A percentile compares a stretch with the other conserved stretches of the same genome.
phyloP scores from a whole-genome alignment of 2,329 filamentous ascomycete species.

The Cordyceps tenuipes region DNA sequence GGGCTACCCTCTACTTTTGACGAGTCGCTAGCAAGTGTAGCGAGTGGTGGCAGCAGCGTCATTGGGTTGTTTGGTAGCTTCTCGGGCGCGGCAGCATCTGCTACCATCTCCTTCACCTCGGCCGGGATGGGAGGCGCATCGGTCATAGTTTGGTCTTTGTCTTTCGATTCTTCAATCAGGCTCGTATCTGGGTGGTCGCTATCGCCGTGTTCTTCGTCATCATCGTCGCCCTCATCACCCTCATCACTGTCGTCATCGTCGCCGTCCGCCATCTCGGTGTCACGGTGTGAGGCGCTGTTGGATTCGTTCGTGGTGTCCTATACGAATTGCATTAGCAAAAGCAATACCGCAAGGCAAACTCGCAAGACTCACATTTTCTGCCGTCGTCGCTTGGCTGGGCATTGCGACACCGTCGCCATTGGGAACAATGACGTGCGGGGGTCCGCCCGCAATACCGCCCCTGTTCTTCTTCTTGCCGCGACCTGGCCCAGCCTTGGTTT shows the following conservation, averaged over 20 bases:
- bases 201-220: conserved; percentile 27
- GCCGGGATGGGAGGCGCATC: conserved; percentile 11
- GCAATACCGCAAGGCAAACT: neutral
- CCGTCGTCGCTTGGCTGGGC: conserved; percentile 19
- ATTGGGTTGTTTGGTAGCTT: conserved; percentile 22
- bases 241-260: conserved; percentile 38
- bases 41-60: conserved; percentile 24
- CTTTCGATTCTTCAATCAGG: conserved; percentile 6
- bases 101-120: conserved; percentile 26
- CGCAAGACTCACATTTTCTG: conserved; percentile 19
- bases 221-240: conserved; percentile 39
- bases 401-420: conserved; percentile 24
- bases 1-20: conserved; percentile 41
- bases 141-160: conserved; percentile 15
- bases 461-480: conserved; percentile 75
- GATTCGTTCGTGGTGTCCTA: conserved; percentile 36
- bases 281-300: conserved; percentile 36
- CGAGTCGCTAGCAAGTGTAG: conserved; percentile 20
- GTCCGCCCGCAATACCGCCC: conserved; percentile 19
- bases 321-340: conserved; percentile 16
- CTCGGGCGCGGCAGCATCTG: conserved; percentile 25
- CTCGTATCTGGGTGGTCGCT: conserved; percentile 12
- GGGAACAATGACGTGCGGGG: conserved; percentile 13
- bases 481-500: conserved; percentile 65
- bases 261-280: conserved; percentile 47